Evolutionary conservation across 108 stramenopile species (phyloP).

Genomic region (Cyclotella baltica): DNA sequence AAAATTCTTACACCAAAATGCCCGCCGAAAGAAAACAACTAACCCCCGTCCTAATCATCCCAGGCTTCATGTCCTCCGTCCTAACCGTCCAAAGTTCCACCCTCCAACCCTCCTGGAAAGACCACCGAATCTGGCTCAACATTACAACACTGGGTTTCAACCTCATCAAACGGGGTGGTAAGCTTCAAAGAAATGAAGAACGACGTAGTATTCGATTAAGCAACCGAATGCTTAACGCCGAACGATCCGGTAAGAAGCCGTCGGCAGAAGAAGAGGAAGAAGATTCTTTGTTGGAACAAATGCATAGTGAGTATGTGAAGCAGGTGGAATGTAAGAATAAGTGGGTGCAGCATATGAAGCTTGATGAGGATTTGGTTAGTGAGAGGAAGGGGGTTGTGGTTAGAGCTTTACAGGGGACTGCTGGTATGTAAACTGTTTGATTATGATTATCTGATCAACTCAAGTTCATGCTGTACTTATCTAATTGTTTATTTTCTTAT

Average conservation of each 20-base stretch:
- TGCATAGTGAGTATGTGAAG: conserved; percentile 41
- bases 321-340: conserved; percentile 43
- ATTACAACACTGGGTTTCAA: conserved; percentile 29
- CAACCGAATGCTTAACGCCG: background rate
- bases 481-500: background rate
- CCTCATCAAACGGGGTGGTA: conserved; percentile 32
- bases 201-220: too few species aligned
- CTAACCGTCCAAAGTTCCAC: conserved; percentile 25
- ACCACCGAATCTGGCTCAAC: conserved; percentile 49
- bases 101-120: conserved; percentile 37
- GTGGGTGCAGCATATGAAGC: conserved; percentile 50
- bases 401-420: conserved; percentile 36
- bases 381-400: conserved; percentile 46
- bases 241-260: background rate
- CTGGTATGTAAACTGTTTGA: conserved; percentile 12
- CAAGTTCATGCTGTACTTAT: background rate
- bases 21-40: background rate
- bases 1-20: background rate
- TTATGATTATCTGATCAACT: background rate
- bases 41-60: conserved; percentile 46
- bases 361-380: conserved; percentile 38
- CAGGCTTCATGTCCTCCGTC: conserved; percentile 48
- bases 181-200: conserved; percentile 38
- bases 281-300: conserved; percentile 24
- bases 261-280: background rate